Evolutionary conservation across 768 basidiomycete genomes (phyloP), one percentile per base, ranked within the genome.

Genomic region (Pisolithus microcarpus): DNA sequence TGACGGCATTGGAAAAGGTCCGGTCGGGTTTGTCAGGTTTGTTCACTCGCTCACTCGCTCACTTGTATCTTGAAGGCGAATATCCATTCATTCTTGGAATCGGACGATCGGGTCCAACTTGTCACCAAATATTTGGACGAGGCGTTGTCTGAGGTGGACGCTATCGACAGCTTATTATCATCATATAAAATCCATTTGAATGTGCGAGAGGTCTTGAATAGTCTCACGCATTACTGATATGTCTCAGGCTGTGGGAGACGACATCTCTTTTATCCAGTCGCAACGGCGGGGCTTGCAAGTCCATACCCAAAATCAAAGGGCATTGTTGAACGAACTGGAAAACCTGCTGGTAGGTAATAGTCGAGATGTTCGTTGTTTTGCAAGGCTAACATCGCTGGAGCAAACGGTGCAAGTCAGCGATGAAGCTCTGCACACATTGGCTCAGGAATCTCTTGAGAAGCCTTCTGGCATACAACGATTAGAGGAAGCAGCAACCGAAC

Each of bases 151-250:
- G 94, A 97, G 67, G 75, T 98, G 38, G 93, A 97, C 62, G 82
- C 77, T 51, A 87, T 97, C 80, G 93, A 96, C 58, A 80, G 83
- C 49, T 76, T 89, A 43, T 79, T 99, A 46, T 88, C 89, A 0
- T 86, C 93, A 0, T 98, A 98, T 72, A 95, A 94, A 68, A 93
- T 97, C 51, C 94, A 98, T 66, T 70, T 99, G 37, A 95, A 96
- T 64, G 96, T 92, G 56, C 60, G 87, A 64, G 11, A 43, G 38
- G 46, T 34, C 50, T 40, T 44, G 23, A 37, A 51, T n/a, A 46
- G 4, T 24, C 24, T 31, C 36, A 1, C 15, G 16, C 28, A 34
- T 36, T 53, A 38, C 61, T 67, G 43, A 64, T 28, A 36, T 50
- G 13, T 13, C 30, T 21, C 59, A 98, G 95, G 87, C 90, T 50